Percentiles rank a stretch among this genome's conserved stretches.
phyloP scores from a whole-genome alignment of 75 land plant genomes.

The Cryptomeria japonica region DNA sequence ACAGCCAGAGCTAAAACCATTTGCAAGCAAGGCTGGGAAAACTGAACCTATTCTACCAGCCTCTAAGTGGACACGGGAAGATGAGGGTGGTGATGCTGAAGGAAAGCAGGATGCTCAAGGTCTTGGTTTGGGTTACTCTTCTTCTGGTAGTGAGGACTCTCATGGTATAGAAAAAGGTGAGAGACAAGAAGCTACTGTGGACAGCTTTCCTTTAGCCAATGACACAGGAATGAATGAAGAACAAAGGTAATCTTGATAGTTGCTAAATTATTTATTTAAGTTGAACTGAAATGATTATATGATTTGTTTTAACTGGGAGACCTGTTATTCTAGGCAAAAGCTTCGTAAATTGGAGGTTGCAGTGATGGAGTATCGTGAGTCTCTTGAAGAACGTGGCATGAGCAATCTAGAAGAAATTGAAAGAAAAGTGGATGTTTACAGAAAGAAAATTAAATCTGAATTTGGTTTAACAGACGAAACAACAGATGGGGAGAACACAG shows the following conservation, averaged over 20 bases:
- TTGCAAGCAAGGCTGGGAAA: slow-evolving; percentile 48
- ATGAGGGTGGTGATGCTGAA: slow-evolving; percentile 83
- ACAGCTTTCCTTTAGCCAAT: slow-evolving; percentile 27
- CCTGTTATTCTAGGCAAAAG: slow-evolving; percentile 64
- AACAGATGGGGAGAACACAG: slow-evolving; percentile 40
- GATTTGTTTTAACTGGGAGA: not conserved
- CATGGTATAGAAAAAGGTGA: slow-evolving; percentile 33
- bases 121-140: slow-evolving; percentile 79
- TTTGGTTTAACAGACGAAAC: slow-evolving; percentile 58
- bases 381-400: slow-evolving; percentile 90
- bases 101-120: slow-evolving; percentile 43
- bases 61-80: slow-evolving; percentile 94
- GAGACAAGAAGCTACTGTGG: slow-evolving; percentile 41
- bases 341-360: slow-evolving; percentile 84
- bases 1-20: slow-evolving; percentile 62
- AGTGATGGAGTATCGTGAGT: slow-evolving; percentile 90
- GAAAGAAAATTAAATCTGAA: slow-evolving; percentile 71
- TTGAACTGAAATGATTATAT: not conserved
- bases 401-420: slow-evolving; percentile 83
- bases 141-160: slow-evolving; percentile 80
- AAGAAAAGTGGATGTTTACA: slow-evolving; percentile 61
- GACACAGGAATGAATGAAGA: slow-evolving; percentile 83
- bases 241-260: slow-evolving; percentile 54
- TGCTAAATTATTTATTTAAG: not conserved
- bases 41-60: slow-evolving; percentile 78